Evolutionary conservation across 2,329 filamentous ascomycete genomes (phyloP).

Genomic region (Penicillium sp.): DNA sequence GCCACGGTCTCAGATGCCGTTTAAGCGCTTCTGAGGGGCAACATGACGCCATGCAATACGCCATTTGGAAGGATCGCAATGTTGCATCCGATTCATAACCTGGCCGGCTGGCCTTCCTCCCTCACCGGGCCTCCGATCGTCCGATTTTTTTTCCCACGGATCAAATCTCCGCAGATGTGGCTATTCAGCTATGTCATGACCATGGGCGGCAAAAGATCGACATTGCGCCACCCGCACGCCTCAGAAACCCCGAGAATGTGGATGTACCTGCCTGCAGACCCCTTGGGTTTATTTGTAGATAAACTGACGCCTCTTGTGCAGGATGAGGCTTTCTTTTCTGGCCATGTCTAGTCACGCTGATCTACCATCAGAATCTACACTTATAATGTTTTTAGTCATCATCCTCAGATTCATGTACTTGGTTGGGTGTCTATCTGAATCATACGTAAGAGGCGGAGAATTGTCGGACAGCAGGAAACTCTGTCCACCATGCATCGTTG

Average conservation of each 20-base stretch:
- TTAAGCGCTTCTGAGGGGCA: neutral
- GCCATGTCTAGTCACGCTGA: neutral
- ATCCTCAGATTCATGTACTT: neutral
- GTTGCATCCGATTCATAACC: neutral
- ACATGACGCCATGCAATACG: neutral
- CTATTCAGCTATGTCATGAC: neutral
- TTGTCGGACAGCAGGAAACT: conserved; percentile 10
- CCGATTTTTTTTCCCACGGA: neutral
- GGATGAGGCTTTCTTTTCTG: neutral
- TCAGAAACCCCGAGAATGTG: neutral
- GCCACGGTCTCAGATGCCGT: neutral
- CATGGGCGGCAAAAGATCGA: neutral
- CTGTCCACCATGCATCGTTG: conserved; percentile 4
- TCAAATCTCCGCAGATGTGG: neutral
- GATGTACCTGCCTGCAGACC: neutral
- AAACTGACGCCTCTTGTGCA: neutral
- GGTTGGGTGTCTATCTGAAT: neutral
- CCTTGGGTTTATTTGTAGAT: neutral
- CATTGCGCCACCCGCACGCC: neutral
- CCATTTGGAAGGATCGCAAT: neutral
- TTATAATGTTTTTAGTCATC: neutral
- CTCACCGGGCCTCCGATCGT: conserved; percentile 4
- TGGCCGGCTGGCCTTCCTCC: neutral
- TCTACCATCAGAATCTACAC: neutral
- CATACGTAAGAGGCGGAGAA: conserved; percentile 11